Evolutionary conservation across 495 filamentous ascomycete species (phyloP).

Genomic region (Collariella sp.): DNA sequence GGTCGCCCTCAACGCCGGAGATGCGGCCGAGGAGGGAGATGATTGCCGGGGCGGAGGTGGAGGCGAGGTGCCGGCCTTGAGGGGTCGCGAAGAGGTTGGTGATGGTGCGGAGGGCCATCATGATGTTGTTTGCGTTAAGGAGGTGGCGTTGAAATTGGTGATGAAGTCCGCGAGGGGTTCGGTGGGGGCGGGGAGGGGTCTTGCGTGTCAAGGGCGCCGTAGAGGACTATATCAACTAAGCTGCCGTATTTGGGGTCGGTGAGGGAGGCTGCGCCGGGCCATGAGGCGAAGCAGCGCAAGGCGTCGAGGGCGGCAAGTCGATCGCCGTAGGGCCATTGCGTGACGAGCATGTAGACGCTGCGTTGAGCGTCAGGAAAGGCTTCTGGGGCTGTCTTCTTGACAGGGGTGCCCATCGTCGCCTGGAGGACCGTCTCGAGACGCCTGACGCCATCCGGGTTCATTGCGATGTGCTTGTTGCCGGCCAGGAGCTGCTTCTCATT

Average conservation of each 20-base stretch:
- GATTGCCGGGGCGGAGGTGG: conserved; percentile 50
- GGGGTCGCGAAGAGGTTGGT: conserved; percentile 80
- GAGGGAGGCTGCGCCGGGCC: conserved; percentile 51
- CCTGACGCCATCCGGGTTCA: conserved; percentile 62
- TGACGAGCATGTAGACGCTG: conserved; percentile 57
- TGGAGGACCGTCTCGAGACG: conserved; percentile 13
- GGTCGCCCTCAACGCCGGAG: conserved; percentile 41
- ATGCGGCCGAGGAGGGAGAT: conserved; percentile 31
- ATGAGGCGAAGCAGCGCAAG: conserved; percentile 66
- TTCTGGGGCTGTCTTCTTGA: conserved; percentile 46
- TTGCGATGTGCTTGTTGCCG: conserved; percentile 61
- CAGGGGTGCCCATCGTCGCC: conserved; percentile 3
- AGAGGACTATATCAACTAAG: conserved; percentile 39
- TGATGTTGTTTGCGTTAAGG: conserved; percentile 59
- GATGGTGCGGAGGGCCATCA: conserved; percentile 75
- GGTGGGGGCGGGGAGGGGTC: conserved; percentile 26
- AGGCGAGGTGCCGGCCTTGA: conserved; percentile 56
- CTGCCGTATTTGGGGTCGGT: conserved; percentile 35
- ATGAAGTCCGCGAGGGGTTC: conserved; percentile 23
- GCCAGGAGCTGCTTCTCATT: conserved; percentile 33
- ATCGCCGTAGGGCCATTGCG: conserved; percentile 66
- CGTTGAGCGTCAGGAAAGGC: conserved; percentile 48
- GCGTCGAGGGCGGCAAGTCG: conserved; percentile 80
- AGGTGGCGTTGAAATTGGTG: conserved; percentile 5
- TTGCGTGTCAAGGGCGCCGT: conserved; percentile 36